Percentiles rank a stretch among this genome's conserved stretches.
Conservation (phyloP, 768 basidiomycete species). For the Cystofilobasidium ferigula region DNA sequence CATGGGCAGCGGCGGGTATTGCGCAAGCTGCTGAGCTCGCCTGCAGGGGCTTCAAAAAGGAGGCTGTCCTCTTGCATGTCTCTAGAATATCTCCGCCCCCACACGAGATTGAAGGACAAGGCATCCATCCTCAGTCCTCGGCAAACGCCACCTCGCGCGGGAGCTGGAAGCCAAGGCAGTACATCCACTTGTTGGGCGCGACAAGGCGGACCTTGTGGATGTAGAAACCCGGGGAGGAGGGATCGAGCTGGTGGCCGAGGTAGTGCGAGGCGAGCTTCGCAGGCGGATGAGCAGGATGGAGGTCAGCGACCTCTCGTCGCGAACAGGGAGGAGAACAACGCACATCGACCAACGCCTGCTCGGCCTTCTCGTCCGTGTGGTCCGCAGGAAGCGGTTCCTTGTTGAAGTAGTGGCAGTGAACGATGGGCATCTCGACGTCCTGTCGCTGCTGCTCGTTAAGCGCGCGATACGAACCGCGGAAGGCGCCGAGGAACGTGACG, state of each 20-base stretch:
- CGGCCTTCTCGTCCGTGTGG: constrained; percentile 54
- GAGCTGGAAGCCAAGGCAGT: constrained; percentile 79
- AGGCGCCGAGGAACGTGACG: constrained; percentile 73
- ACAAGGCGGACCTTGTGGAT: constrained; percentile 80
- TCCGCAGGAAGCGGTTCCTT: constrained; percentile 45
- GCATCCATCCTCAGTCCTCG: background rate
- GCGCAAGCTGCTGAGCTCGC: constrained; percentile 14
- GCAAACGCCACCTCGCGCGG: constrained; percentile 44
- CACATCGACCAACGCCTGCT: constrained; percentile 32
- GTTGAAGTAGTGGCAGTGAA: constrained; percentile 96
- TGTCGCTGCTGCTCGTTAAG: constrained; percentile 45
- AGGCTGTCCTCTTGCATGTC: too few relatives aligned
- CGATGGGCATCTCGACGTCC: constrained; percentile 59
- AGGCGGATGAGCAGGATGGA: background rate
- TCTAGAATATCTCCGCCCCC: too few relatives aligned
- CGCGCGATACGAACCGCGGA: constrained; percentile 56
- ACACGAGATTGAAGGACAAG: background rate
- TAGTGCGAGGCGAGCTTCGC: constrained; percentile 23
- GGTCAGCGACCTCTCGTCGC: background rate
- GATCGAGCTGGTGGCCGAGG: constrained; percentile 45
- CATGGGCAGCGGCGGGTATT: constrained; percentile 34
- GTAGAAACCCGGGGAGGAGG: constrained; percentile 34
- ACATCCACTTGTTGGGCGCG: constrained; percentile 95
- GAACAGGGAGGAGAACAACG: background rate
- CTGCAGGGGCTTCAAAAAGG: background rate